Evolutionary conservation across 305 asterid genomes (phyloP).

Genomic region (Petunia hybrid): DNA sequence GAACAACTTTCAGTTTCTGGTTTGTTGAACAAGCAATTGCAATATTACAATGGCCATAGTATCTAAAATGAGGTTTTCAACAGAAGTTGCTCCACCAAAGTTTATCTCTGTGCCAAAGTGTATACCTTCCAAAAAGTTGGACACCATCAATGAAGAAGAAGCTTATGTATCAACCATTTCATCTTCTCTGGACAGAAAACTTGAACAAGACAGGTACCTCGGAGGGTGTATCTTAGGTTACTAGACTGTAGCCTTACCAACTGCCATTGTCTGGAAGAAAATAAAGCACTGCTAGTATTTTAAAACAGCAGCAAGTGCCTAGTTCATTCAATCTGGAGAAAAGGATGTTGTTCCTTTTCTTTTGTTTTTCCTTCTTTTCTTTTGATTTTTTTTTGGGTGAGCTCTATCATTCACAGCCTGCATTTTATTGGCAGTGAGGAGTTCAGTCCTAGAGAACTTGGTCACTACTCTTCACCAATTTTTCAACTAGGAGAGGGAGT

Average conservation of each 20-base stretch:
- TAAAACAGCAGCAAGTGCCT: background rate
- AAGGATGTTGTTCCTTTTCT: background rate
- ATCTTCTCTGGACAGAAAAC: constrained; percentile 34
- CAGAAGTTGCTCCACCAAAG: constrained; percentile 65
- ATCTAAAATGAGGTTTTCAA: constrained; percentile 48
- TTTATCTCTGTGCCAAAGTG: constrained; percentile 49
- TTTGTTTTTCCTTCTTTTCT: background rate
- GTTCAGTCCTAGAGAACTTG: constrained; percentile 7
- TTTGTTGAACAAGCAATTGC: background rate
- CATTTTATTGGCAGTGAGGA: constrained; percentile 15
- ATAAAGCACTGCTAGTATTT: background rate
- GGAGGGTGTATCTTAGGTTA: constrained; percentile 39
- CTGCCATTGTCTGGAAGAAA: background rate
- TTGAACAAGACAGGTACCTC: constrained; percentile 36
- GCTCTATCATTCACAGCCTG: background rate
- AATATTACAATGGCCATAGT: constrained; percentile 44
- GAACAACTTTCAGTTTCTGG: background rate
- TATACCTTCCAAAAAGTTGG: constrained; percentile 48
- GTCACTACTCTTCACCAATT: background rate
- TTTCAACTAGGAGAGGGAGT: background rate
- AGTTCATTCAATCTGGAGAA: background rate
- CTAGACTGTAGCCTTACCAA: background rate
- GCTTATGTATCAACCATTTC: constrained; percentile 46
- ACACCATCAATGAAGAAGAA: constrained; percentile 67
- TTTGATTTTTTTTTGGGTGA: background rate